Base-by-base conservation (phyloP, 2,329 filamentous ascomycete genomes). In the Apiospora aurea region DNA sequence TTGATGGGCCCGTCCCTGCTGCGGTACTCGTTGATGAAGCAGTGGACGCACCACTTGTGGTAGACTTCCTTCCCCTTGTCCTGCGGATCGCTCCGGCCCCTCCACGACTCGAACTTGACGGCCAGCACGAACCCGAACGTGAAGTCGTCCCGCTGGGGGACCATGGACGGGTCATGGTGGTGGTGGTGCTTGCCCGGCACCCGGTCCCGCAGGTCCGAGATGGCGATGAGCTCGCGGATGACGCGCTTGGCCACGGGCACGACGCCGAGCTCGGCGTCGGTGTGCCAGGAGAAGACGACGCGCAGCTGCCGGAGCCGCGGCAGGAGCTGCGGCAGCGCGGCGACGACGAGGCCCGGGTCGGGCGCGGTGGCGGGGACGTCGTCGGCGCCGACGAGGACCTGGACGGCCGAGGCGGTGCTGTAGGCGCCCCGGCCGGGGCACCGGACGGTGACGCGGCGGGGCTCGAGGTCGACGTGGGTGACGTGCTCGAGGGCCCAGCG, bases 241-340 rank as follows among this genome's bases (percentile, higher is more conserved):
- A 29, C 34, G 29, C 38, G 26, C 85, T 61, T 38, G 53, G 26
- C 26, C 16, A 29, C 16, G 53, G 53, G 53, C 53, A 38, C 53
- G 16, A 61, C 29, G 53, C 53, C 53, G 16, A 61, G 3, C 4
- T 16, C 4, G 7, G 5, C 14, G 5, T 29, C 7, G 29, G 53
- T 38, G 26, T 34, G 26, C 53, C 53, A 61, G 6, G 53, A 38
- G 53, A 11, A 34, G 53, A 61, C 11, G 29, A 61, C 38, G 53
- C 53, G 53, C 26, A 61, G 29, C 53, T 61, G 53, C 29, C n/a
- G 34, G 2, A 61, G 53, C 16, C 53, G 16, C 16, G 53, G 26
- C 29, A 61, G 53, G 16, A 61, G 16, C 29, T 61, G 16, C 29
- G 53, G 53, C 53, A 61, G 53, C 16, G 29, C 29, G 1, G 53